Evolutionary conservation across 805 yeast genomes (phyloP), one percentile per base, ranked within the genome.

Genomic region (Wickerhamiella vanderwaltii): DNA sequence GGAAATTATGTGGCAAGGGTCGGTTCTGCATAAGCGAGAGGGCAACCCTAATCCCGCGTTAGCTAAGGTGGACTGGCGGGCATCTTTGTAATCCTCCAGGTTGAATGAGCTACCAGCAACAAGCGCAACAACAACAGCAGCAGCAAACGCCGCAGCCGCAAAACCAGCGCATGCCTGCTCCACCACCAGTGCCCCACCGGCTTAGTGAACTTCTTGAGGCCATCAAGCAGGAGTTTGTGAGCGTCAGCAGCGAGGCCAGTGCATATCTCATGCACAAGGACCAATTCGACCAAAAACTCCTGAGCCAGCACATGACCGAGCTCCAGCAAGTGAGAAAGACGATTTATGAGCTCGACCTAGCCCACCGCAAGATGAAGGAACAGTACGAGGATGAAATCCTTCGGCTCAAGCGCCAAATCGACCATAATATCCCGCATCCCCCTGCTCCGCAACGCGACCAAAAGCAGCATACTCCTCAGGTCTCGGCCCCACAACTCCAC

Each of bases 281-380:
- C 60, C 95, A 87, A 59, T 83, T 77, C 53, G 97, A 88, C 62
- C 67, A 79, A 52, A 87, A 87, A 59, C 29, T 48, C 49, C 58
- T 85, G 58, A 79, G 74, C 57, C 96, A 87, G 64, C 96, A 88
- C 63, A 78, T 85, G 44, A 81, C 79, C 41, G 98, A 91, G 62
- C 77, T 88, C 73, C 87, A 86, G 58, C 94, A 83, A 59, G 86
- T 88, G 45, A 75, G 95, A 55, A 93, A 86, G 56, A 84, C 95
- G 9, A 94, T 88, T 22, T 86, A 79, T 57, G 97, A 91, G 59
- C 72, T 88, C 54, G 96, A 88, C 61, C 73, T 79, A 72, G 88
- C 94, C 29, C 97, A 88, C 66, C 72, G 94, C 52, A 83, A 84
- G 58, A 82, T 91, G 72, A 87, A 88, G 64, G 96, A 88, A 56